Base-by-base conservation (phyloP, 129 eudicot genomes). In the Flaveria bidentis region DNA sequence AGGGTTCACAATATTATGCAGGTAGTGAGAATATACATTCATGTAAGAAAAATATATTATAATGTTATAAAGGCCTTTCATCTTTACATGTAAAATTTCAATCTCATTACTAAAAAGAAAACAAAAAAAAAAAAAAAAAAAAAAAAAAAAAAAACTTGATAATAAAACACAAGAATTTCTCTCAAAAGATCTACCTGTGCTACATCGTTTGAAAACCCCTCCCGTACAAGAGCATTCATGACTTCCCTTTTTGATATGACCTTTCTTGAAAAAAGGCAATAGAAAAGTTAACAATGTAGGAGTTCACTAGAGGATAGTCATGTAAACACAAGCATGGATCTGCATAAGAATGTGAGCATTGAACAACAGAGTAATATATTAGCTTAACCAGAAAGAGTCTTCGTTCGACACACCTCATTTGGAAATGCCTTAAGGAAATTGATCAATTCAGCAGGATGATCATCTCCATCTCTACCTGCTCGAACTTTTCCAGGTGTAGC, bases 401-500 rank as follows among this genome's bases (percentile, higher is more conserved):
- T 28, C 42, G 61, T 64, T 36, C 17, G 51, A 67, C 80, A 72
- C 76, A 93, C 98, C 92, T 90, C 87, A 28, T 68, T 79, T 11
- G 89, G 91, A 71, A 93, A 84, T 50, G 74, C 88, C 36, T 82
- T 80, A 52, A 93, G 78, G 41, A 93, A 90, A 58, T 88, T 83
- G 55, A 93, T 93, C 49, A 93, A 85, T 83, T 93, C 96, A 28
- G 96, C 95, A 62, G 98, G 98, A 81, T 90, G 98, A 74, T 93
- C 98, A 76, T 90, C 96, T 75, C 90, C 96, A 78, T 90, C 92
- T 80, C 90, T 90, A 84, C 98, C 96, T 72, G 96, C 90, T 78
- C 91, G 88, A 81, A 93, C 98, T 45, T 86, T 85, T 88, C 98
- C 98, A 65, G 98, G 98, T 70, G 96, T 93, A 73, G 98, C 96